Evolutionary conservation across 2,329 filamentous ascomycete genomes (phyloP), one percentile per base, ranked within the genome.

Genomic region (Stenocarpella maydis): DNA sequence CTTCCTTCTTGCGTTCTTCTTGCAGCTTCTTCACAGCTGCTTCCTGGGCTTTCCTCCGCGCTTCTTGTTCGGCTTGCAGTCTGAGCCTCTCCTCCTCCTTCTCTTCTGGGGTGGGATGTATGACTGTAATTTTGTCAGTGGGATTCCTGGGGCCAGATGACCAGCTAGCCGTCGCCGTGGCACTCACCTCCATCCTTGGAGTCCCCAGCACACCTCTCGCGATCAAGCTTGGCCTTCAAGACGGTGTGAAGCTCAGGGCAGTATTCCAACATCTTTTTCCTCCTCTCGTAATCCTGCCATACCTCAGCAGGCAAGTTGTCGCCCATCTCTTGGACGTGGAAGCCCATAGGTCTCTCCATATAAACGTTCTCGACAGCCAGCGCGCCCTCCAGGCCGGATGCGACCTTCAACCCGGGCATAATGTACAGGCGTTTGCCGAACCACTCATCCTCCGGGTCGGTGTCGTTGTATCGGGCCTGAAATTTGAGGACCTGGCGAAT

Each of bases 161-260:
- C 4, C 2, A 34, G 34, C 12, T 9, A 50, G 41, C 15, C 19
- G 15, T n/a, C 15, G 19, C n/a, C 28, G 5, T 21, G 2, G 24
- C 17, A 69, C 67, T 64, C 14, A 71, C 65, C 58, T 52, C 71
- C 69, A 3, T 71, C 69, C n/a, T 50, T 52, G 39, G 47, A 53
- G 39, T 72, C 71, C 15, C 69, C 71, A 21, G 68, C 60, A 39
- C 71, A 72, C 50, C 71, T 47, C 61, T 72, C 71, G 6, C 71
- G 68, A 15, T 72, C 71, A 24, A 72, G 41, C 19, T 72, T 72
- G 3, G 88, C 88, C 61, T 79, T 78, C 34, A 88, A 75, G 54
- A 82, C 86, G 81, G 88, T 85, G 79, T 88, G 88, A 37, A 88
- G 80, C 75, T 89, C 87, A 1, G 87, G 87, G 70, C 86, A 88